phyloP scores from a whole-genome alignment of 2,329 filamentous ascomycete genomes.

The Colletotrichum euphorbiae region DNA sequence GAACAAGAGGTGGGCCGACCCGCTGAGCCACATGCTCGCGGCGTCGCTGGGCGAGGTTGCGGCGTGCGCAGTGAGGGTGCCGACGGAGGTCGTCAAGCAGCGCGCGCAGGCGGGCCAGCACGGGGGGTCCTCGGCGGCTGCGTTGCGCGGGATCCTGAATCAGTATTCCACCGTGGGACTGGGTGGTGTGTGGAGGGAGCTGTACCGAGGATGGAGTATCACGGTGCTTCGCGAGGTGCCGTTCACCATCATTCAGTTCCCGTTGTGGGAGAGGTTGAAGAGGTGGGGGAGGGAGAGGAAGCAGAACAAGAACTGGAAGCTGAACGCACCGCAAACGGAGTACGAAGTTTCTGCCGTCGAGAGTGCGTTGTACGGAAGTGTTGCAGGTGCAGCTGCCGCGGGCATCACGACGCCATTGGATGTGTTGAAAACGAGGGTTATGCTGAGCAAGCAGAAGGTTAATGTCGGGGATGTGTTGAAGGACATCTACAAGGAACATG shows the following conservation, averaged over 20 bases:
- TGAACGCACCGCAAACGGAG: constrained; percentile 34
- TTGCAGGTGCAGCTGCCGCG: constrained; percentile 87
- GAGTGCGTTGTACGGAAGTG: constrained; percentile 85
- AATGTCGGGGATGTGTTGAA: constrained; percentile 69
- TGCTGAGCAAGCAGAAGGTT: constrained; percentile 81
- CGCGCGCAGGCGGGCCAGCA: constrained; percentile 90
- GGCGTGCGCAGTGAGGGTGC: constrained; percentile 91
- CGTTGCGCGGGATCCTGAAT: constrained; percentile 77
- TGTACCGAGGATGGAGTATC: constrained; percentile 93
- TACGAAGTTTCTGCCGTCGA: constrained; percentile 75
- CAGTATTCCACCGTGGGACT: constrained; percentile 59
- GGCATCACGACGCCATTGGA: constrained; percentile 92
- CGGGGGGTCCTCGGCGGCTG: constrained; percentile 74
- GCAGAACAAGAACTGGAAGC: constrained; percentile 26
- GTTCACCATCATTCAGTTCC: constrained; percentile 97
- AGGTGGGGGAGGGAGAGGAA: constrained; percentile 66
- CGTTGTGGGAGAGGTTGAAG: constrained; percentile 95
- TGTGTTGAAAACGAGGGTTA: constrained; percentile 96
- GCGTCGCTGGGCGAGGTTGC: constrained; percentile 90
- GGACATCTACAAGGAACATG: constrained; percentile 73
- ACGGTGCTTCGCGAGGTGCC: constrained; percentile 96
- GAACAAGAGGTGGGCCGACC: constrained; percentile 41
- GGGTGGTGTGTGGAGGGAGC: constrained; percentile 76
- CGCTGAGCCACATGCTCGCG: constrained; percentile 78
- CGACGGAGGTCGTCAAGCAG: constrained; percentile 97